These are phyloP conservation scores for Phaseolus coccineus DNA, from an alignment of 331 rosid genomes.

Conservation along the genomic window DNA sequence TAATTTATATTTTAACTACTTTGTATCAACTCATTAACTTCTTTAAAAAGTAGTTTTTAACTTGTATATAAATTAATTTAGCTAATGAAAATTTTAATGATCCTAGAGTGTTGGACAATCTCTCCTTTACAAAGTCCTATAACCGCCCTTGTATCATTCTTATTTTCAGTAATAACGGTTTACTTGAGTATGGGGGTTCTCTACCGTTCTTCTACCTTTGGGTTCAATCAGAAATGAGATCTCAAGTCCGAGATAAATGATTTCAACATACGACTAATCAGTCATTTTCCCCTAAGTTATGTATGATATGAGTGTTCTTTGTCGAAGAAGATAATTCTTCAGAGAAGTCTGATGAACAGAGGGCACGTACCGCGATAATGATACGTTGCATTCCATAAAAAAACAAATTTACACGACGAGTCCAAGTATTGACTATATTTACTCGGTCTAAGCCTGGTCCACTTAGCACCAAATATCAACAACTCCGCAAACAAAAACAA, in stretches of 20 bases:
- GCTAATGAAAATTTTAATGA: too few relatives aligned
- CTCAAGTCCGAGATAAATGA: background rate
- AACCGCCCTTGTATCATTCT: too few relatives aligned
- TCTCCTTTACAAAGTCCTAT: too few relatives aligned
- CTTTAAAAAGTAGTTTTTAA: too few relatives aligned
- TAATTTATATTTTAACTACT: too few relatives aligned
- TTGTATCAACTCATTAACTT: too few relatives aligned
- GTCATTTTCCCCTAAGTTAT: background rate
- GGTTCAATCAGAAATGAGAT: background rate
- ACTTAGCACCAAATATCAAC: conserved; percentile 31
- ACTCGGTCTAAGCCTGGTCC: conserved; percentile 33
- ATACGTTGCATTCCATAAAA: conserved; percentile 22
- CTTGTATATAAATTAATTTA: too few relatives aligned
- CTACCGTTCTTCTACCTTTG: background rate
- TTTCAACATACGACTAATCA: background rate
- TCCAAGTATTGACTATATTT: conserved; percentile 32
- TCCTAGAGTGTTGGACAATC: too few relatives aligned
- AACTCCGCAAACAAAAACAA: conserved; percentile 2
- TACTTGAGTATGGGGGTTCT: too few relatives aligned
- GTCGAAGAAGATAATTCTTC: background rate
- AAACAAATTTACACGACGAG: conserved; percentile 35
- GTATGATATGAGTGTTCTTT: background rate
- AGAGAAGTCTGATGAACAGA: background rate
- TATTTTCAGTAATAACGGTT: too few relatives aligned
- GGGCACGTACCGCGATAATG: background rate